Evolutionary conservation across 768 basidiomycete species (phyloP).

Genomic region (Tulasnella calospora): DNA sequence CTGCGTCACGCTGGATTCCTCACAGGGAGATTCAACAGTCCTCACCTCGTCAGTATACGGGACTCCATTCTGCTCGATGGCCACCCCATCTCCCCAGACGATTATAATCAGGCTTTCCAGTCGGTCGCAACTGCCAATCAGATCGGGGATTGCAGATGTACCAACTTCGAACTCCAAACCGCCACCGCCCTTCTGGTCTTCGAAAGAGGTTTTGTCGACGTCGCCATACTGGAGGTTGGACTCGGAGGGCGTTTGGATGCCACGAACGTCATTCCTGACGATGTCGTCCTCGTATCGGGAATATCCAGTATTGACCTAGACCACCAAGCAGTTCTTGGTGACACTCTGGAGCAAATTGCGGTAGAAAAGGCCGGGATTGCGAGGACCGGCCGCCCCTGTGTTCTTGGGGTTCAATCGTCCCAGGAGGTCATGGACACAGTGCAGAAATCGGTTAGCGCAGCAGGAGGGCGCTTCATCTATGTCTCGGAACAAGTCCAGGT

Average conservation of each 20-base stretch:
- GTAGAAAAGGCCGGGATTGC: slow-evolving; percentile 80
- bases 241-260: slow-evolving; percentile 92
- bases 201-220: slow-evolving; percentile 59
- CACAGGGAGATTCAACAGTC: slow-evolving; percentile 85
- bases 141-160: slow-evolving; percentile 47
- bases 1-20: slow-evolving; percentile 50
- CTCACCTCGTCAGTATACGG: slow-evolving; percentile 72
- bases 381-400: slow-evolving; percentile 53
- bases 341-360: slow-evolving; percentile 68
- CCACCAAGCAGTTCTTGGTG: slow-evolving; percentile 85
- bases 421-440: slow-evolving; percentile 41
- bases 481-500: slow-evolving; percentile 31
- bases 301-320: slow-evolving; percentile 87
- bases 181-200: slow-evolving; percentile 75
- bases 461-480: slow-evolving; percentile 40
- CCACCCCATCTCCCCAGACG: slow-evolving; percentile 44
- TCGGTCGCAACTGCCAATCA: slow-evolving; percentile 49
- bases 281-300: slow-evolving; percentile 66
- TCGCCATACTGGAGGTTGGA: slow-evolving; percentile 87
- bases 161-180: slow-evolving; percentile 80
- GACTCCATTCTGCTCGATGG: slow-evolving; percentile 74
- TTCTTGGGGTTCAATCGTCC: slow-evolving; percentile 62
- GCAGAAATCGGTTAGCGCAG: slow-evolving; percentile 41
- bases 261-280: slow-evolving; percentile 79
- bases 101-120: slow-evolving; percentile 47